These are phyloP conservation scores for Aphanomyces astaci DNA, from an alignment of 352 stramenopile genomes.

Conservation along the genomic window DNA sequence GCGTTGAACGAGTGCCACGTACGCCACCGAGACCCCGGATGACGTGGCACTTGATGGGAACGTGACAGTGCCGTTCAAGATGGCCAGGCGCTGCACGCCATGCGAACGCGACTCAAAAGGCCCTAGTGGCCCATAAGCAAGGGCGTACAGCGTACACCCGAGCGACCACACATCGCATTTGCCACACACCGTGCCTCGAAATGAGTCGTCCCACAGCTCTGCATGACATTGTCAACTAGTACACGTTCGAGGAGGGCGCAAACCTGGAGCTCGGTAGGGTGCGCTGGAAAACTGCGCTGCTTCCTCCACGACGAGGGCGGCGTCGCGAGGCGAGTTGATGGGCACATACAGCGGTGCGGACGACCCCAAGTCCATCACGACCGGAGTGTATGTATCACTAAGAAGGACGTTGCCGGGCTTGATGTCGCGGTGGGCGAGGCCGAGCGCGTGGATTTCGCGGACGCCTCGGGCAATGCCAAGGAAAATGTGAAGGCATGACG, in stretches of 20 bases:
- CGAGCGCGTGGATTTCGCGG: constrained; percentile 41
- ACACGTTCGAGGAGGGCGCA: too few species aligned
- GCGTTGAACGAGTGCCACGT: constrained; percentile 53
- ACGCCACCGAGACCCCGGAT: constrained; percentile 32
- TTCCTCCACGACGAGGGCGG: constrained; percentile 64
- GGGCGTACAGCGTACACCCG: constrained; percentile 85
- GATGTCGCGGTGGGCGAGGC: constrained; percentile 66
- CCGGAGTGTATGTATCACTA: constrained; percentile 34
- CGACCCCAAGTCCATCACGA: constrained; percentile 78
- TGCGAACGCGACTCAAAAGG: constrained; percentile 76
- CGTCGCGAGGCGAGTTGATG: constrained; percentile 34
- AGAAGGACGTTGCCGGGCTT: constrained; percentile 73
- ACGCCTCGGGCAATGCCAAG: constrained; percentile 46
- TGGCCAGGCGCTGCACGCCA: constrained; percentile 46
- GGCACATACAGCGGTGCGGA: constrained; percentile 33
- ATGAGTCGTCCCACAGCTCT: constrained; percentile 77
- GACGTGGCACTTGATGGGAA: constrained; percentile 41
- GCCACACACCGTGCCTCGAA: constrained; percentile 37
- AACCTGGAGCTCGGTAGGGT: constrained; percentile 72
- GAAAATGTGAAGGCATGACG: constrained; percentile 14
- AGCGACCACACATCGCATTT: constrained; percentile 87
- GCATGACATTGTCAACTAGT: neutral
- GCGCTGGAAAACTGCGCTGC: constrained; percentile 78
- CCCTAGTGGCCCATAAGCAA: constrained; percentile 84
- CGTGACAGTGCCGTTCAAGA: constrained; percentile 58